Base-by-base conservation (phyloP, 2,329 filamentous ascomycete genomes). In the Cercospora zeina region DNA sequence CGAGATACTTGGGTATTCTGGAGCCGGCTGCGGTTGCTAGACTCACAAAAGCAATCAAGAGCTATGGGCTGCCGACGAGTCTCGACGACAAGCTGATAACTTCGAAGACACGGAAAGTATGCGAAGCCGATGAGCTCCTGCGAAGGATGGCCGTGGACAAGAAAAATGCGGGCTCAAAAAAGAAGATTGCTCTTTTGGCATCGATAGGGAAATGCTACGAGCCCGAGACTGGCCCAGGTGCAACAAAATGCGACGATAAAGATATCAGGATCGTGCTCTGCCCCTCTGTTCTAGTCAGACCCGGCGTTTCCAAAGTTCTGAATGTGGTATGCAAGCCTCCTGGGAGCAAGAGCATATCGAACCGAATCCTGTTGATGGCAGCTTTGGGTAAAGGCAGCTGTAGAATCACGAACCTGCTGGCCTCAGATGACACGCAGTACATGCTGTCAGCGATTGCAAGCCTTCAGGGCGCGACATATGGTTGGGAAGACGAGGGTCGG, bases 71-170 rank as follows among this genome's bases (percentile, higher is more conserved):
- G 50, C 95, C 95, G 0, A 95, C 89, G 3, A 92, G 91, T 0
- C 77, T 97, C 8, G 83, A 89, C 36, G 93, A 99, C 77, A 90
- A 92, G 74, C 86, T 87, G 31, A 88, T 99, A 47, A 84, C 89
- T 47, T 90, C 88, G 71, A 93, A 91, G 4, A 93, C 91, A 1
- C 90, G 89, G 58, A 97, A 96, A 77, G 83, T 86, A 67, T 99
- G 95, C 74, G 88, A 90, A 0, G 90, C 97, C 2, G 90, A 97
- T 69, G 84, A 89, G 36, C 78, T 99, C 56, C 83, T 99, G 61
- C 84, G 89, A 68, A 96, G 96, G 75, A 99, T 99, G 95, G 92
- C 89, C 0, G 89, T 99, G 8, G 95, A 99, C 78, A 99, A 99
- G 84, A 99, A 99, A 82, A 99, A 99, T 68, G 90, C 96, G 49